Base-by-base conservation (phyloP, 164 flowering plant species). In the Piper longum region DNA sequence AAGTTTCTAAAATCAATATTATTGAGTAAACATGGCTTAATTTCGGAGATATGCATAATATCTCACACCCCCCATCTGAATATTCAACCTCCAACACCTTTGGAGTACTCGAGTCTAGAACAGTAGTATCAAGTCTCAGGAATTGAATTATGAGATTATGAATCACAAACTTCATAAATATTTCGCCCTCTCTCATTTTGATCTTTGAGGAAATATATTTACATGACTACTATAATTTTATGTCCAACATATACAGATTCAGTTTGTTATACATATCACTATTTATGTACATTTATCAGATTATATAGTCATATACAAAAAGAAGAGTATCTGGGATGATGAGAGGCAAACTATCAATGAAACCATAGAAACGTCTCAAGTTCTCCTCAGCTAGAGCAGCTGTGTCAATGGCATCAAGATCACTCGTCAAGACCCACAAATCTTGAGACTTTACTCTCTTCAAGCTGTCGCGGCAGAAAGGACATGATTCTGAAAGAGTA, bases 381-480 rank as follows among this genome's bases (percentile, higher is more conserved):
- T 92, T 89, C 67, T 92, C 91, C 70, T 62, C 80, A 36, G 86
- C 73, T 48, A 83, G 85, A 4, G 85, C 82, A 57, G 83, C 83
- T 0, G 72, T 61, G 57, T 92, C 90, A 41, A 85, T 76, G 62
- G 89, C 86, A 56, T 92, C 98, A n/a, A 56, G 42, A 54, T 65
- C 71, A 54, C 83, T 69, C 4, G 80, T 85, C 18, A 86, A 81
- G 72, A 86, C 84, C 96, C 97, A 93, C 51, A 93, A 72, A 65
- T 93, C 96, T 26, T 58, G 61, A 9, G 90, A 80, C 57, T 66
- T 70, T 9, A 88, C 83, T 70, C 81, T 75, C 72, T 76, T 83
- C 36, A 92, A 65, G 78, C 80, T 85, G 62, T 79, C 85, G 36
- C 96, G 85, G 63, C 96, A 90, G 70, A 87, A 93, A 19, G 97